These are phyloP conservation scores for Trichosanthes truncata DNA, from an alignment of 306 rosid genomes.

Conservation along the genomic window DNA sequence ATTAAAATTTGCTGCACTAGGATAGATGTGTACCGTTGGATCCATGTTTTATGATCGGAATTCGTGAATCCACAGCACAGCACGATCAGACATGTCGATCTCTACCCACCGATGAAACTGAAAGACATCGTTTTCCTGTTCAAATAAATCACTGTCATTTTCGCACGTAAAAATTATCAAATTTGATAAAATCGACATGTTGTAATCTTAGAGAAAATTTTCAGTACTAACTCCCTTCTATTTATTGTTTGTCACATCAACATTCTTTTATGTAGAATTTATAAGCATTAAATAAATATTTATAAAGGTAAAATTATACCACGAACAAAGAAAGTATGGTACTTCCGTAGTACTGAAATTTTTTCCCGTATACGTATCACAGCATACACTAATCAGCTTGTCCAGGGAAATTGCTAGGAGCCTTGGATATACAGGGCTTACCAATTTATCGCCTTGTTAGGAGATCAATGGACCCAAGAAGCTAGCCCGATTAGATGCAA, in stretches of 20 bases:
- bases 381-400: neutral
- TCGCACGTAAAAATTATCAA: neutral
- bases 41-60: neutral
- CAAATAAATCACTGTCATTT: neutral
- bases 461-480: neutral
- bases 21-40: neutral
- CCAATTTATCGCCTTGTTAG: neutral
- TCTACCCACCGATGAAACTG: neutral
- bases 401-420: neutral
- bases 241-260: too few relatives aligned
- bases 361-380: neutral
- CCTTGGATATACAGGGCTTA: neutral
- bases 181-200: neutral
- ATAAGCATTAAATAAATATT: too few relatives aligned
- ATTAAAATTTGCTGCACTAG: neutral
- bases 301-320: too few relatives aligned
- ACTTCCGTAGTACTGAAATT: too few relatives aligned
- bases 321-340: too few relatives aligned
- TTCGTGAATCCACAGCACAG: neutral
- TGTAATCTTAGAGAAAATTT: neutral
- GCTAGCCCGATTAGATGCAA: neutral
- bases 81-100: neutral
- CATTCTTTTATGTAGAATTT: too few relatives aligned
- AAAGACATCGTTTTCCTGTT: neutral
- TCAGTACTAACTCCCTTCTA: too few relatives aligned